These are phyloP conservation scores for Colletotrichum sp. DNA, from an alignment of 2,329 filamentous ascomycete species.

Conservation along the genomic window DNA sequence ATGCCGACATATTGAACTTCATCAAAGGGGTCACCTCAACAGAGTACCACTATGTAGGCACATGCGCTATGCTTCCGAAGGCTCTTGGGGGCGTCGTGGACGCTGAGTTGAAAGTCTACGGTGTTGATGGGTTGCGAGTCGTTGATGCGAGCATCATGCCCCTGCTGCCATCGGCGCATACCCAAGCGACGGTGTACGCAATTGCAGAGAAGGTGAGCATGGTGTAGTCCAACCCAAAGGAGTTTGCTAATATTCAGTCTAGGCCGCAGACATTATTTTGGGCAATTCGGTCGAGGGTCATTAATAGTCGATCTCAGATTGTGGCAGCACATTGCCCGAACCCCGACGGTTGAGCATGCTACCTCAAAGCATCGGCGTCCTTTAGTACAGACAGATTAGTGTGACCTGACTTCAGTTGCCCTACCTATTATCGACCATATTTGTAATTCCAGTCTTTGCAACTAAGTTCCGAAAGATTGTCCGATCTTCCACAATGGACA, in stretches of 20 bases:
- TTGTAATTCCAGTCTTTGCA: not conserved
- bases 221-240: fast-evolving
- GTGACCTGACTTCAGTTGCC: not conserved
- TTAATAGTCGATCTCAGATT: not conserved
- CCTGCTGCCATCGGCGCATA: conserved; percentile 18
- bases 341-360: not conserved
- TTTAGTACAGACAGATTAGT: not conserved
- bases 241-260: not conserved
- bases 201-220: conserved; percentile 19
- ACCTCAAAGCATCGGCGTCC: not conserved
- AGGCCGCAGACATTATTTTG: not conserved
- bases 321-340: not conserved
- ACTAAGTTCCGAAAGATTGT: not conserved
- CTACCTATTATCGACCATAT: not conserved
- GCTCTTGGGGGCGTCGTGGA: conserved; percentile 30
- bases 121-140: conserved; percentile 23
- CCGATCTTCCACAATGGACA: not conserved
- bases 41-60: conserved; percentile 26
- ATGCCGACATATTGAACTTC: not conserved
- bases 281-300: not conserved
- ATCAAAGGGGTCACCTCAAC: not conserved
- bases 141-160: conserved; percentile 24
- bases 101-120: conserved; percentile 27
- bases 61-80: conserved; percentile 28
- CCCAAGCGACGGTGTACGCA: conserved; percentile 20